These are phyloP conservation scores for Myxozyma lipomycoides DNA, from an alignment of 805 yeast species.

Conservation along the genomic window DNA sequence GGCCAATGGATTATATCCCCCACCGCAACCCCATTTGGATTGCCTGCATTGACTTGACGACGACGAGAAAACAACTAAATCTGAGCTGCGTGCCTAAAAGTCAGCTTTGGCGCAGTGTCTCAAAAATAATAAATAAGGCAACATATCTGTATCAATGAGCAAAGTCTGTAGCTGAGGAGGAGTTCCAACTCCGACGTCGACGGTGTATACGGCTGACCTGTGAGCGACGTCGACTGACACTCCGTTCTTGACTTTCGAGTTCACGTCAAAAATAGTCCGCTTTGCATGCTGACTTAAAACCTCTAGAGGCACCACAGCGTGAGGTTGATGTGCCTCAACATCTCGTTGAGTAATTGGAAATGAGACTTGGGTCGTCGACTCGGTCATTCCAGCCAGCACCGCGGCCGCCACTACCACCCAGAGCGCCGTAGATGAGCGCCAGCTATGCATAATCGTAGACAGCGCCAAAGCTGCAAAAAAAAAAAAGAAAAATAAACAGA, in stretches of 20 bases:
- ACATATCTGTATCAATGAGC: conserved; percentile 21
- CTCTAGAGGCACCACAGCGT: neutral
- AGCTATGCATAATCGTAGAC: no score
- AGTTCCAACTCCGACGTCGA: conserved; percentile 20
- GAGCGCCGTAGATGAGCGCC: no score
- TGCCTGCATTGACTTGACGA: conserved; percentile 15
- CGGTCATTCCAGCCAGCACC: no score
- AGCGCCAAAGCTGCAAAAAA: no score
- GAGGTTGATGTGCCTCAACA: neutral
- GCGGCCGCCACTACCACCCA: no score
- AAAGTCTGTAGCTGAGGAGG: conserved; percentile 24
- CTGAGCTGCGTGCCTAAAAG: conserved; percentile 8
- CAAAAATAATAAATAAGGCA: no score
- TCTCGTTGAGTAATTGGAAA: conserved; percentile 2
- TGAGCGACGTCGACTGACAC: conserved; percentile 1
- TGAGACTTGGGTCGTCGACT: neutral
- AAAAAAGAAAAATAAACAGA: no score
- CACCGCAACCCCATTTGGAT: conserved; percentile 20
- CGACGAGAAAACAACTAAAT: conserved; percentile 16
- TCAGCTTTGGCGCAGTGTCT: neutral
- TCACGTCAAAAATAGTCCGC: no score
- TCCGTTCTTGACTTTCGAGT: no score
- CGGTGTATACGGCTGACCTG: conserved; percentile 16
- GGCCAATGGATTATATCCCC: conserved; percentile 18
- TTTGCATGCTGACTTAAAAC: no score